Percentiles rank a stretch among this genome's conserved stretches.
Evolutionary conservation across 129 eudicot species (phyloP).

Genomic region (Pseudognaphalium luteoalbum): DNA sequence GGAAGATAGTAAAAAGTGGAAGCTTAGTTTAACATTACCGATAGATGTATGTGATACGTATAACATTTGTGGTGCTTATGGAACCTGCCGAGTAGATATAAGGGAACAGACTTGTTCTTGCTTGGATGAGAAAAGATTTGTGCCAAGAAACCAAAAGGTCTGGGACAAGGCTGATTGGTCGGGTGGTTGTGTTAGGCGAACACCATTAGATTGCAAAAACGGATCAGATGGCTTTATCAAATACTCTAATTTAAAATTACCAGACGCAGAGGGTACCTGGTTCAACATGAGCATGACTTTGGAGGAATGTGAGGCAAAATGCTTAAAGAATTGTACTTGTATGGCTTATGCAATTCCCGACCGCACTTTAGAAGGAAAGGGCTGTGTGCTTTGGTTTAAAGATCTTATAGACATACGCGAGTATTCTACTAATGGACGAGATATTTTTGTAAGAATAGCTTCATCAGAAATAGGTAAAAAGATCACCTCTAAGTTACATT

Average conservation of each 20-base stretch:
- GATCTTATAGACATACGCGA: constrained; percentile 47
- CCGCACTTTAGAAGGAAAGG: constrained; percentile 36
- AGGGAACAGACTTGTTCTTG: constrained; percentile 36
- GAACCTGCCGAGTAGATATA: constrained; percentile 30
- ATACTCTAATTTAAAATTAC: constrained; percentile 32
- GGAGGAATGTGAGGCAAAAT: constrained; percentile 39
- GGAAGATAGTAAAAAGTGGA: constrained; percentile 35
- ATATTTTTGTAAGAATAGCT: constrained; percentile 48
- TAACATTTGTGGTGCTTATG: constrained; percentile 38
- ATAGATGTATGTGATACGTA: constrained; percentile 41
- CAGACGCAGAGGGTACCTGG: constrained; percentile 39
- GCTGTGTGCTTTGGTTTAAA: constrained; percentile 54
- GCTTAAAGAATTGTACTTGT: constrained; percentile 51
- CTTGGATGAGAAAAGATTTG: constrained; percentile 33
- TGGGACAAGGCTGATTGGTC: constrained; percentile 48
- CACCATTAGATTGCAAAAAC: constrained; percentile 32
- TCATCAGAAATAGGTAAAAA: constrained; percentile 52
- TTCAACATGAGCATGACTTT: constrained; percentile 31
- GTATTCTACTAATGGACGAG: constrained; percentile 27
- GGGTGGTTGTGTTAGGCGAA: constrained; percentile 50
- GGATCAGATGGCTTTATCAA: constrained; percentile 41
- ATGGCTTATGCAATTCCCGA: constrained; percentile 41
- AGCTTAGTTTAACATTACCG: constrained; percentile 18
- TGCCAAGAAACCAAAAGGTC: constrained; percentile 28
- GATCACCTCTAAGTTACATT: neutral